phyloP scores from a whole-genome alignment of 1,139 yeast species.

The Diutina sp. region DNA sequence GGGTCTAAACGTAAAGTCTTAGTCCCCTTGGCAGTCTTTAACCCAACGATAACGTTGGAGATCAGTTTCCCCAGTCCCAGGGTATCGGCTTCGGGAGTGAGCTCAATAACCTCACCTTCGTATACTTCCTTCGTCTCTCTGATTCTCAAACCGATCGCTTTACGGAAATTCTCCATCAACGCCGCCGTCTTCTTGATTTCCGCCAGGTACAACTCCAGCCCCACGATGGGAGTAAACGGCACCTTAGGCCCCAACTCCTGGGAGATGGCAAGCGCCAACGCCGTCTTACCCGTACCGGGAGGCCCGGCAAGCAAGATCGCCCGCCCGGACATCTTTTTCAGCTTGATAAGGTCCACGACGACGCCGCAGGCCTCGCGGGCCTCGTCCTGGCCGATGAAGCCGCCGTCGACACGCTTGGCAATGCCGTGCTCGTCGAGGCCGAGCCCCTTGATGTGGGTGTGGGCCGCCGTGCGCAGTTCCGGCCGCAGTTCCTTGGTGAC shows the following conservation, averaged over 20 bases:
- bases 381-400: constrained; percentile 87
- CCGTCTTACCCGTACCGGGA: constrained; percentile 98
- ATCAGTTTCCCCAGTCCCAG: constrained; percentile 97
- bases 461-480: constrained; percentile 86
- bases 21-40: constrained; percentile 93
- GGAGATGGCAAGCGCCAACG: constrained; percentile 88
- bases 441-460: constrained; percentile 90
- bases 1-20: constrained; percentile 90
- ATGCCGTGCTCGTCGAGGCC: constrained; percentile 86
- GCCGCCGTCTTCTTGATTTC: constrained; percentile 97
- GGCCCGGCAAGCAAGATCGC: constrained; percentile 96
- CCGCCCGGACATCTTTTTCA: constrained; percentile 89
- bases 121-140: constrained; percentile 96
- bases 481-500: constrained; percentile 49
- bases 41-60: constrained; percentile 85
- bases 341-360: constrained; percentile 84
- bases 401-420: constrained; percentile 81
- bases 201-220: constrained; percentile 88
- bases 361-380: constrained; percentile 98
- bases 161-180: constrained; percentile 92
- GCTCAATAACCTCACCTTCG: constrained; percentile 95
- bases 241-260: constrained; percentile 98
- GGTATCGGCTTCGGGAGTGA: constrained; percentile 94
- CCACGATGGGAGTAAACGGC: constrained; percentile 96
- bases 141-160: constrained; percentile 91